Percentiles rank a stretch among this genome's conserved stretches.
Conservation (phyloP, 768 basidiomycete species). For the Rhizopogon salebrosus region DNA sequence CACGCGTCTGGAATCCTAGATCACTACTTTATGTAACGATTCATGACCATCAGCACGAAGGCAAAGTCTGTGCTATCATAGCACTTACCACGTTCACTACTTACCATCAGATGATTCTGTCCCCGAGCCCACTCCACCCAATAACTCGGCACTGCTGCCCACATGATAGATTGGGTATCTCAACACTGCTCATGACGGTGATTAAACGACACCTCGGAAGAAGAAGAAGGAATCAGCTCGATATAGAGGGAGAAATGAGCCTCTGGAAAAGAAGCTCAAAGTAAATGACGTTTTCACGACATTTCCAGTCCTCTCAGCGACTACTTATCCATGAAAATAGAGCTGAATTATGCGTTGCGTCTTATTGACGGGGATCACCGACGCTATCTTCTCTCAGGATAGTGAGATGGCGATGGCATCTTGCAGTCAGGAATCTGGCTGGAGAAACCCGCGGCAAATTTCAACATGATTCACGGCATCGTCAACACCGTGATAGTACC, state of each 20-base stretch:
- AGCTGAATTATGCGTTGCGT: slow-evolving; percentile 30
- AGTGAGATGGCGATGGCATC: slow-evolving; percentile 45
- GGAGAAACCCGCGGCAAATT: slow-evolving; percentile 19
- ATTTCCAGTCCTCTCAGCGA: neutral
- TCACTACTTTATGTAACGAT: too few relatives aligned
- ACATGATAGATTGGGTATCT: too few relatives aligned
- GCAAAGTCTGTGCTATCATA: neutral
- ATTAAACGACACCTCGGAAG: too few relatives aligned
- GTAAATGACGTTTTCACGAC: neutral
- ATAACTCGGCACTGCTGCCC: too few relatives aligned
- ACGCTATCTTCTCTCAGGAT: slow-evolving; percentile 52
- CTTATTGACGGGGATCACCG: slow-evolving; percentile 57
- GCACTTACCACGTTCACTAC: too few relatives aligned
- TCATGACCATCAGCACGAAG: too few relatives aligned
- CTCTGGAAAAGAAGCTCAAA: slow-evolving; percentile 1
- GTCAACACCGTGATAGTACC: slow-evolving; percentile 26
- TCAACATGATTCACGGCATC: slow-evolving; percentile 11
- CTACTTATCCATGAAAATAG: slow-evolving; percentile 5
- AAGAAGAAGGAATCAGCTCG: too few relatives aligned
- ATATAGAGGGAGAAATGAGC: neutral
- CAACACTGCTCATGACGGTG: too few relatives aligned
- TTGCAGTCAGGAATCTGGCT: slow-evolving; percentile 45
- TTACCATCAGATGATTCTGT: too few relatives aligned
- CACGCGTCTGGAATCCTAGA: slow-evolving; percentile 6
- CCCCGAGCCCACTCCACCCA: too few relatives aligned